Evolutionary conservation across 1,139 yeast genomes (phyloP).

Genomic region (Entelexis paramagnoliae): DNA sequence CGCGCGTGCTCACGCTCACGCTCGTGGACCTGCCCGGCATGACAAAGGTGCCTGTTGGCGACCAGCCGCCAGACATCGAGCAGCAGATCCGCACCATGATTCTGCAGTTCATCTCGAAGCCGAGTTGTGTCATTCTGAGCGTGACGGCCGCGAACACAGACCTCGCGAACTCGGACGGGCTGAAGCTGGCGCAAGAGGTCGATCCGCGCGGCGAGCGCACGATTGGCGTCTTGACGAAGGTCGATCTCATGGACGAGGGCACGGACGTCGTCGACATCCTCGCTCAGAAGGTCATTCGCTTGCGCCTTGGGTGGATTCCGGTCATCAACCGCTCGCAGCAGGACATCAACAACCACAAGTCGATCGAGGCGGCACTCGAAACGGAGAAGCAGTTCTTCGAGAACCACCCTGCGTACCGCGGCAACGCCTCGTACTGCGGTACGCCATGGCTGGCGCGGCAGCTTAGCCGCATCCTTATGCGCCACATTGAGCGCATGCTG

Average conservation of each 20-base stretch:
- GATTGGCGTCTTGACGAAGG: slow-evolving; percentile 82
- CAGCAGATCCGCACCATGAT: slow-evolving; percentile 81
- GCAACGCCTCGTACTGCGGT: slow-evolving; percentile 82
- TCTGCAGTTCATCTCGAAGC: slow-evolving; percentile 84
- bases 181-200: slow-evolving; percentile 90
- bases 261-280: slow-evolving; percentile 91
- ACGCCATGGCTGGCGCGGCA: slow-evolving; percentile 78
- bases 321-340: slow-evolving; percentile 95
- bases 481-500: slow-evolving; percentile 80
- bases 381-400: slow-evolving; percentile 73
- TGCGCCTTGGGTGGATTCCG: slow-evolving; percentile 89
- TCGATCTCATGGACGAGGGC: slow-evolving; percentile 97
- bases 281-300: slow-evolving; percentile 86
- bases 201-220: slow-evolving; percentile 96
- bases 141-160: slow-evolving; percentile 98
- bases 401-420: slow-evolving; percentile 77
- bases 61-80: slow-evolving; percentile 94
- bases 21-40: slow-evolving; percentile 95
- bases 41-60: slow-evolving; percentile 95
- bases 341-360: slow-evolving; percentile 72
- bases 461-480: slow-evolving; percentile 77
- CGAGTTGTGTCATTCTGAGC: slow-evolving; percentile 87
- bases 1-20: slow-evolving; percentile 80
- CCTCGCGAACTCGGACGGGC: slow-evolving; percentile 86
- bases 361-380: slow-evolving; percentile 66